These are phyloP conservation scores for Trypanosoma rangeli DNA, from an alignment of 208 protist species.

Conservation along the genomic window DNA sequence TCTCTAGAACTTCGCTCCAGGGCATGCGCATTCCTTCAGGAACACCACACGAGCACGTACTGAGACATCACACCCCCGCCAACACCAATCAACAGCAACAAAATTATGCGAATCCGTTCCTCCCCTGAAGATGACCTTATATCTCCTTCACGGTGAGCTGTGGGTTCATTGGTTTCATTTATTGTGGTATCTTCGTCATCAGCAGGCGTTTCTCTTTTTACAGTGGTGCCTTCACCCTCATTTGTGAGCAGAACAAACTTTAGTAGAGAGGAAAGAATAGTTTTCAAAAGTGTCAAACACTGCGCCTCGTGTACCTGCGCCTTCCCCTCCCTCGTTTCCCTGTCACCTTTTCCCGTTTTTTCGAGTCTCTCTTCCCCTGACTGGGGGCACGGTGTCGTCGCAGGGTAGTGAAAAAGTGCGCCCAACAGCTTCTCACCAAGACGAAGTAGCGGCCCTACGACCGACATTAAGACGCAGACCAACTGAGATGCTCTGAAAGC, in stretches of 20 bases:
- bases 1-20: not conserved
- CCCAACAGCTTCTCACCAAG: conserved; percentile 1
- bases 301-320: not conserved
- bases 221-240: not conserved
- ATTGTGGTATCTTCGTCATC: not conserved
- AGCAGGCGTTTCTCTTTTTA: not conserved
- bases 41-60: not conserved
- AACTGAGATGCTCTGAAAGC: not conserved
- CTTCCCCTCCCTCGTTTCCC: not conserved
- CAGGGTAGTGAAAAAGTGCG: not conserved
- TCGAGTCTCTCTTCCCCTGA: not conserved
- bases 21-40: not conserved
- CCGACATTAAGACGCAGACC: conserved; percentile 4
- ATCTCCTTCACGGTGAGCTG: not conserved
- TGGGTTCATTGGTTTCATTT: not conserved
- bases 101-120: not conserved
- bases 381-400: too few species aligned
- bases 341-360: not conserved
- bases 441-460: conserved; percentile 5
- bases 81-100: conserved; percentile 1
- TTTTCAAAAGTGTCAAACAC: not conserved
- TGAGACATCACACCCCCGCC: not conserved
- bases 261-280: not conserved
- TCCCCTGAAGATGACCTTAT: not conserved
- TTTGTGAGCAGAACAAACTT: not conserved